A percentile compares a stretch with the other conserved stretches of the same genome.
These are phyloP conservation scores for Ustilago cynodontis DNA, from an alignment of 1,284 basidiomycete species.

Conservation along the genomic window DNA sequence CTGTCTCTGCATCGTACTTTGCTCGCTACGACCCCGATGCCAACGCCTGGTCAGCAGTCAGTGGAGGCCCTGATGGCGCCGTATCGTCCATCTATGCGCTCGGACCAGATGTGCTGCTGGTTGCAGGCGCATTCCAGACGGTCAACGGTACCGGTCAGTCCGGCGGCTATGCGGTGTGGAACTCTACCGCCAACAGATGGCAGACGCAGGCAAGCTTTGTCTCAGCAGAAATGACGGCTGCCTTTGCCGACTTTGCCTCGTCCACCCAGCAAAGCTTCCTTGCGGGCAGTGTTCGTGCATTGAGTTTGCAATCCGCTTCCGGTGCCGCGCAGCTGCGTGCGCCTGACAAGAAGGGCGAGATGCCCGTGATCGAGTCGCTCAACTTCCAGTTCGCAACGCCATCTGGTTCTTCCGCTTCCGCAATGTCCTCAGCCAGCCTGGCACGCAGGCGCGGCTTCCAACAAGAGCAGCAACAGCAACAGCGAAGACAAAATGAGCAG, in stretches of 20 bases:
- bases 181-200: constrained; percentile 78
- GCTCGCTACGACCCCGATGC: constrained; percentile 80
- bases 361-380: constrained; percentile 57
- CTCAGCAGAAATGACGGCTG: constrained; percentile 78
- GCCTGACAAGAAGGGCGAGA: constrained; percentile 63
- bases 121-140: constrained; percentile 82
- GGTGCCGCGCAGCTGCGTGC: constrained; percentile 71
- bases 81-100: constrained; percentile 77
- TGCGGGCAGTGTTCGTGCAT: constrained; percentile 71
- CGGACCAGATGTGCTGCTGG: constrained; percentile 74
- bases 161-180: constrained; percentile 83
- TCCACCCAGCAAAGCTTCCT: constrained; percentile 70
- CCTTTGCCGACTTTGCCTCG: constrained; percentile 75
- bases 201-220: constrained; percentile 67
- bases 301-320: constrained; percentile 70
- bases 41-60: constrained; percentile 80
- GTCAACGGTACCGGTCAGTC: constrained; percentile 72
- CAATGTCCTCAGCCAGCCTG: constrained; percentile 29
- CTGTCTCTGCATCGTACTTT: constrained; percentile 74
- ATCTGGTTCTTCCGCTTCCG: constrained; percentile 74
- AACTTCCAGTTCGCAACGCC: constrained; percentile 71
- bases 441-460: constrained; percentile 20
- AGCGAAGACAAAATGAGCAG: not conserved
- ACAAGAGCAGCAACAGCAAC: constrained; percentile 17
- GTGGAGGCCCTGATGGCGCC: constrained; percentile 81